Evolutionary conservation across 2,329 filamentous ascomycete genomes (phyloP), one percentile per base, ranked within the genome.

Genomic region (Penicillium crustosum): DNA sequence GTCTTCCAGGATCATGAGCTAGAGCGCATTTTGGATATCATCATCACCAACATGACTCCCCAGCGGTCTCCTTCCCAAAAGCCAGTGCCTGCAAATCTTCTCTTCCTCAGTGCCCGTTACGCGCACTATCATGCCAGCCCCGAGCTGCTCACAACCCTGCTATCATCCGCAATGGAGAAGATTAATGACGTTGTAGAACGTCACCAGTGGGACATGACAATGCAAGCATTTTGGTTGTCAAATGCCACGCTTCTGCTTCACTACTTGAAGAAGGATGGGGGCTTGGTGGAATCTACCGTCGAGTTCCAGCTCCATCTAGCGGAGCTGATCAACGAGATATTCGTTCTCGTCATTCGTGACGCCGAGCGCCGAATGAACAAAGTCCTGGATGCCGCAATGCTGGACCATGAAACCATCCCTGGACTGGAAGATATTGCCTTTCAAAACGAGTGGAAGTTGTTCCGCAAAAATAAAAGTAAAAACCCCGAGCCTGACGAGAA

Each of bases 131-230:
- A 99, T 75, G 89, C 93, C 47, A 96, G 90, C 68, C 83, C 85
- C 2, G 93, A 97, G 61, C 82, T 99, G 10, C 79, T 99, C 10
- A 88, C 86, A 19, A 89, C 89, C 43, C 83, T 97, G 27, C 84
- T 99, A 17, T 82, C 90, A 27, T 88, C 89, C 36, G 91, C 94
- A 38, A 96, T 96, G 84, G 91, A 96, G 70, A 94, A 93, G 75
- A 97, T 99, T 68, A 97, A 97, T 71, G 89, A 92, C 49, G 91
- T 97, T 31, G 92, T 99, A n/a, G 94, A 97, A 75, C 85, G 85
- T 60, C 88, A 93, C 70, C 94, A 99, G 72, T 97, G 94, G 94
- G 94, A 99, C 72, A 99, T 99, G 94, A 99, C 94, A 0, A 96
- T 99, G 65, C 81, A 99, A 38, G 94, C 94, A 2, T 99, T 99